A percentile compares a stretch with the other conserved stretches of the same genome.
phyloP scores from a whole-genome alignment of 2,329 filamentous ascomycete genomes.

The Gliomastix tumulicola region DNA sequence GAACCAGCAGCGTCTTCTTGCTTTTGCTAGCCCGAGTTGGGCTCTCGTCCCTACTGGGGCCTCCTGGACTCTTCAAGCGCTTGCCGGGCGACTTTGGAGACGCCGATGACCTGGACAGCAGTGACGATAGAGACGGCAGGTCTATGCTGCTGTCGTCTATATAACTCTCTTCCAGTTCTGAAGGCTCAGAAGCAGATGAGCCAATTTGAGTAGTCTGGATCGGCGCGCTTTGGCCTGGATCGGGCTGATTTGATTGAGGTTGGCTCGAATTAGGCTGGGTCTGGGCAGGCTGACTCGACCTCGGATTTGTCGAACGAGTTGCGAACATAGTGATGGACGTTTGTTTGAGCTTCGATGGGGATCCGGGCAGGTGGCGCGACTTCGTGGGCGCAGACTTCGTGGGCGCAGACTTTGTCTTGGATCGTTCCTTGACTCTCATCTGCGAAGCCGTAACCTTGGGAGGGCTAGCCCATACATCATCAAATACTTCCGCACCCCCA shows the following conservation, averaged over 20 bases:
- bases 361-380: too few relatives aligned
- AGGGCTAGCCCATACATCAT: constrained; percentile 15
- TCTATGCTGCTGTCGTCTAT: too few relatives aligned
- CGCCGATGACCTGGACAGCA: too few relatives aligned
- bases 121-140: too few relatives aligned
- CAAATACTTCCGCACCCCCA: constrained; percentile 10
- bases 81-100: not conserved
- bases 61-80: not conserved
- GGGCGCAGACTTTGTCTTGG: not conserved
- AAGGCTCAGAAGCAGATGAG: too few relatives aligned
- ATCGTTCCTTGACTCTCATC: constrained; percentile 6
- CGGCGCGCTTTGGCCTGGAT: too few relatives aligned
- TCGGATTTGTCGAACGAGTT: constrained; percentile 1
- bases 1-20: constrained; percentile 31
- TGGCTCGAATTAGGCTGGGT: too few relatives aligned
- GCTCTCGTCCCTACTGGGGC: not conserved
- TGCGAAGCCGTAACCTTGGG: constrained; percentile 10
- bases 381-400: constrained; percentile 1
- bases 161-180: too few relatives aligned
- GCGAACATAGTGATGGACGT: constrained; percentile 22
- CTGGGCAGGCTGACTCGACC: too few relatives aligned
- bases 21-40: constrained; percentile 3
- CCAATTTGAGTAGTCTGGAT: too few relatives aligned
- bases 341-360: too few relatives aligned
- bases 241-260: too few relatives aligned